Base-by-base conservation (phyloP, 2,329 filamentous ascomycete genomes). In the Elsinoe ampelina region DNA sequence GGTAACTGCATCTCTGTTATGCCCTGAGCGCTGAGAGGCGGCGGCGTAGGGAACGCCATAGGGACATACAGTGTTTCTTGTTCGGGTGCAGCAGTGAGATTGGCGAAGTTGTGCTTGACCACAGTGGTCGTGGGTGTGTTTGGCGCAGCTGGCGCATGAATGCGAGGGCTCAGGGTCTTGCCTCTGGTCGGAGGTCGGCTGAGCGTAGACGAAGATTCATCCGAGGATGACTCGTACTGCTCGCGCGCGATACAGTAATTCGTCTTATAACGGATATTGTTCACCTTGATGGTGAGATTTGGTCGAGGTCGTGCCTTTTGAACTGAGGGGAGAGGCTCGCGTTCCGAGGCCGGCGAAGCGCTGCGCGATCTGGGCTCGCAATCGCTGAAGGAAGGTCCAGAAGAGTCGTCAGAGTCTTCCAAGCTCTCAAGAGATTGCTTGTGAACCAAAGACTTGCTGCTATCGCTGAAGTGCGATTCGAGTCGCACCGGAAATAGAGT, bases 221-320 rank as follows among this genome's bases (percentile, higher is more conserved):
- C 19, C 10, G 48, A 52, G 8, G 34, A 39, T 10, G 48, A 39
- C 6, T 32, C 48, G 32, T 22, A 11, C 32, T 52, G 32, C n/a
- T 39, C 34, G n/a, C 54, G 54, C 2, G 19, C 54, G 26, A 56
- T 45, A 15, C 38, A 42, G 42, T 56, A 56, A 26, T 38, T 34
- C 22, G 39, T 56, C 22, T 36, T 56, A 15, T 47, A 38, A n/a
- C 22, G 41, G 39, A 42, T 35, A 26, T 41, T 45, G 54, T 39
- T 42, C 20, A 54, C 36, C 41, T 56, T 38, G 54, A 56, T 56
- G 11, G 54, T 38, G 12, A 56, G 30, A 20, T 48, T 32, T 5
- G 54, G 54, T 17, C 54, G 54, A 15, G 42, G 30, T 11, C 54
- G 54, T 11, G 22, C 38, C 34, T 55, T 39, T 11, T 42, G 20